phyloP scores from a whole-genome alignment of 441 rosid genomes.

The Erysimum pusillum region DNA sequence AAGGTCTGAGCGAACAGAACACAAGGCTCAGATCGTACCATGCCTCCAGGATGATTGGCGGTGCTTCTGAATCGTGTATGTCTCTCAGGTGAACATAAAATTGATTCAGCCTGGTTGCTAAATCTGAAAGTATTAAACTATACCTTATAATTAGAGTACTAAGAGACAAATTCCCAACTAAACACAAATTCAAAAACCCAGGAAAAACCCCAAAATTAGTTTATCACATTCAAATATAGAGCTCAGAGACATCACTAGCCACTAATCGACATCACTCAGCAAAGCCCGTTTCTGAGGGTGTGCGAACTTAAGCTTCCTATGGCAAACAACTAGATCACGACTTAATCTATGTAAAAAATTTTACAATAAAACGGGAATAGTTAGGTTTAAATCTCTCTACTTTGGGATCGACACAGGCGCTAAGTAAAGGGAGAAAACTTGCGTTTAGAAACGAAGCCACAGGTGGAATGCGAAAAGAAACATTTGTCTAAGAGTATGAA shows the following conservation, averaged over 20 bases:
- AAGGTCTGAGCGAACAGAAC: constrained; percentile 93
- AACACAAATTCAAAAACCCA: not conserved
- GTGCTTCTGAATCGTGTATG: constrained; percentile 12
- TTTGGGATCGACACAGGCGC: constrained; percentile 23
- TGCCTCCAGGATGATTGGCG: constrained; percentile 36
- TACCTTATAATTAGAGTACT: not conserved
- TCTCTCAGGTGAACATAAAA: constrained; percentile 24
- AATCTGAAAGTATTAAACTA: constrained; percentile 7
- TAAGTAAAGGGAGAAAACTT: constrained; percentile 8
- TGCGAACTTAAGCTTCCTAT: constrained; percentile 5
- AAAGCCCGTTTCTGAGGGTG: not conserved
- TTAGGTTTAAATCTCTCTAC: constrained; percentile 26
- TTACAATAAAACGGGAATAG: not conserved
- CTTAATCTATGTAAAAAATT: not conserved
- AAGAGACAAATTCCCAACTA: constrained; percentile 7
- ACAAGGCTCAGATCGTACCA: constrained; percentile 96
- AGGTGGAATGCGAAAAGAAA: constrained; percentile 23
- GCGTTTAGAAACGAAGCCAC: constrained; percentile 5
- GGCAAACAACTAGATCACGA: constrained; percentile 29
- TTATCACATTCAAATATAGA: not conserved
- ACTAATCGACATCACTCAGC: constrained; percentile 15
- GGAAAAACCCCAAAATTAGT: not conserved
- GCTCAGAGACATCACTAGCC: not conserved
- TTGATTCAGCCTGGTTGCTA: constrained; percentile 23
- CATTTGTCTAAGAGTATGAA: constrained; percentile 19